Evolutionary conservation across 164 flowering plant species (phyloP), one percentile per base, ranked within the genome.

Genomic region (Berberis vulgaris): DNA sequence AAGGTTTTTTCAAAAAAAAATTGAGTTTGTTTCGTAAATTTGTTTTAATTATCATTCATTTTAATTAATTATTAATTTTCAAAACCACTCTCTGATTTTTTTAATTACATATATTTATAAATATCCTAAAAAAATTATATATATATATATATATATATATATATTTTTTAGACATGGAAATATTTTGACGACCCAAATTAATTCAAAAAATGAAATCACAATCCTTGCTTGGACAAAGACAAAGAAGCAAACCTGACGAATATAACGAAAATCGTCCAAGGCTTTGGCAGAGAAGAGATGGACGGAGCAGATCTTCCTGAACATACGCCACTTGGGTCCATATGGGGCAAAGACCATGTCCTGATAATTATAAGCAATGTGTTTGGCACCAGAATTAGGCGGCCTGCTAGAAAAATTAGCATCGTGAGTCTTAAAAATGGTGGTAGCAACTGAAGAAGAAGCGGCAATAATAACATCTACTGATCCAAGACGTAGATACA

Each of bases 321-420:
- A 70, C 83, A 83, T 61, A 4, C 97, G 81, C 98, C 98, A 93
- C 67, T 86, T 65, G 1, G 90, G 80, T 0, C 97, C 97, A 65
- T 88, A 93, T 2, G 96, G 97, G 0, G 90, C 90, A 56, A 88
- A 90, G 4, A 88, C 97, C 26, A 93, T 63, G 71, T 93, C 98
- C 62, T 88, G 87, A 54, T 82, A 82, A 45, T 90, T 83, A 64
- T 90, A 89, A 8, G 94, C 91, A 0, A 88, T 76, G 67, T 89
- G 73, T 59, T 83, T 85, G 9, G 86, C 91, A 3, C 93, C 93
- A 38, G 89, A 71, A 71, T 81, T 83, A 0, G 85, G 86, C 0
- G 98, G 98, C 59, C 98, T 76, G 79, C 72, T 81, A 0, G 87
- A 74, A 81, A 92, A 89, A 54, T 82, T 82, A 53, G 84, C 77